Conservation (phyloP, 768 basidiomycete species). For the Calocera cornea region DNA sequence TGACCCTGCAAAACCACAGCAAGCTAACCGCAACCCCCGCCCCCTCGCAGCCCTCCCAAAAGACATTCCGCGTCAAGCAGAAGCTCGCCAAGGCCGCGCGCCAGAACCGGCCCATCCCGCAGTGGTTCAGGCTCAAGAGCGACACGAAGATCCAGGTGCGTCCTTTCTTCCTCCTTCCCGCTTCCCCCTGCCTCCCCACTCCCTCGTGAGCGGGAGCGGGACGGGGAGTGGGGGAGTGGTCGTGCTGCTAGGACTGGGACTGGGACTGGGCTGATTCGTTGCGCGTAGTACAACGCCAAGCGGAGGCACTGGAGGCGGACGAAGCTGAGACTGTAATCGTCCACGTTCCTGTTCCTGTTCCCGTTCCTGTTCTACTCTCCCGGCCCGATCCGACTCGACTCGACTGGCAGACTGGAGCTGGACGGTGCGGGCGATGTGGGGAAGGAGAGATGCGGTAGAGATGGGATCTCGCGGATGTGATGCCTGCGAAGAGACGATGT, state of each 20-base stretch:
- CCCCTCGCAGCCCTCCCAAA: constrained; percentile 96
- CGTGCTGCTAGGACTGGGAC: too few species aligned
- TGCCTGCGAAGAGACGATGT: too few species aligned
- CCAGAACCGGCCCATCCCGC: constrained; percentile 99
- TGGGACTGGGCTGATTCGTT: neutral
- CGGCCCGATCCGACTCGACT: too few species aligned
- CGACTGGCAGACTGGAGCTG: too few species aligned
- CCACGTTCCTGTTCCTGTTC: neutral
- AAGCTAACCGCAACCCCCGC: neutral
- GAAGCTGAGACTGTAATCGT: constrained; percentile 81
- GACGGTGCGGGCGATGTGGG: too few species aligned
- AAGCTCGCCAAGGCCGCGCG: constrained; percentile 90
- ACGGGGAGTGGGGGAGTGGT: too few species aligned
- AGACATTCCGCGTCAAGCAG: constrained; percentile 93
- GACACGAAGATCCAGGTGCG: constrained; percentile 85
- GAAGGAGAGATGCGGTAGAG: too few species aligned
- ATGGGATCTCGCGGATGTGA: too few species aligned
- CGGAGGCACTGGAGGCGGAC: constrained; percentile 98
- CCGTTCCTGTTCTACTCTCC: too few species aligned
- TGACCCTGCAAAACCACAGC: neutral
- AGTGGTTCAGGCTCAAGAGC: constrained; percentile 97
- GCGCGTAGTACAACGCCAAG: constrained; percentile 73
- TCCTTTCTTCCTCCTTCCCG: neutral
- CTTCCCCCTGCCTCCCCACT: too few species aligned
- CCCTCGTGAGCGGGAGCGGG: too few species aligned